A percentile compares a stretch with the other conserved stretches of the same genome.
phyloP scores from a whole-genome alignment of 352 stramenopile genomes.

The Pythium volutum region DNA sequence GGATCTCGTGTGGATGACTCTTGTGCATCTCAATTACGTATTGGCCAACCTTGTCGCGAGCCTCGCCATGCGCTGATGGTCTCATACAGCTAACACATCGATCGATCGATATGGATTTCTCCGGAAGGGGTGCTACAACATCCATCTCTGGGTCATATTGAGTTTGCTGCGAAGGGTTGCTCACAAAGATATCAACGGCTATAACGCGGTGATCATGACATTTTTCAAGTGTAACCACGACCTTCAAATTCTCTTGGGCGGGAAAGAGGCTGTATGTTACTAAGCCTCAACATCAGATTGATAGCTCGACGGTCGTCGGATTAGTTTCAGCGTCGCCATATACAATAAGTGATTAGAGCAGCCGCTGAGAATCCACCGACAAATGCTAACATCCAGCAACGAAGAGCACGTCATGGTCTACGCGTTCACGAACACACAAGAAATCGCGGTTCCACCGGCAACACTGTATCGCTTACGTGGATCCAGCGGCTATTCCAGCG shows the following conservation, averaged over 20 bases:
- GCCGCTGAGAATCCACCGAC: neutral
- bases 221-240: constrained; percentile 23
- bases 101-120: constrained; percentile 14
- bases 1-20: neutral
- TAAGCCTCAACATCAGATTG: constrained; percentile 17
- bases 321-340: constrained; percentile 16
- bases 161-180: neutral
- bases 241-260: constrained; percentile 13
- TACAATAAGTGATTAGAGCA: neutral
- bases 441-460: constrained; percentile 18
- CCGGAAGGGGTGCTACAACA: neutral
- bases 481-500: constrained; percentile 19
- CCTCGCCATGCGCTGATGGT: constrained; percentile 14
- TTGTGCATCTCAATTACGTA: constrained; percentile 1
- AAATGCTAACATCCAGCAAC: constrained; percentile 1
- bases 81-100: constrained; percentile 1
- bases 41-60: constrained; percentile 3
- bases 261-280: constrained; percentile 21
- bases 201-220: constrained; percentile 1
- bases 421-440: constrained; percentile 23
- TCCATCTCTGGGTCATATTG: neutral
- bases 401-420: constrained; percentile 13
- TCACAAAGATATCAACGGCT: constrained; percentile 19
- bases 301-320: constrained; percentile 9
- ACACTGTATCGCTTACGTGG: constrained; percentile 12